A percentile compares a stretch with the other conserved stretches of the same genome.
These are phyloP conservation scores for Taxillus chinensis DNA, from an alignment of 164 flowering plant species.

Conservation along the genomic window DNA sequence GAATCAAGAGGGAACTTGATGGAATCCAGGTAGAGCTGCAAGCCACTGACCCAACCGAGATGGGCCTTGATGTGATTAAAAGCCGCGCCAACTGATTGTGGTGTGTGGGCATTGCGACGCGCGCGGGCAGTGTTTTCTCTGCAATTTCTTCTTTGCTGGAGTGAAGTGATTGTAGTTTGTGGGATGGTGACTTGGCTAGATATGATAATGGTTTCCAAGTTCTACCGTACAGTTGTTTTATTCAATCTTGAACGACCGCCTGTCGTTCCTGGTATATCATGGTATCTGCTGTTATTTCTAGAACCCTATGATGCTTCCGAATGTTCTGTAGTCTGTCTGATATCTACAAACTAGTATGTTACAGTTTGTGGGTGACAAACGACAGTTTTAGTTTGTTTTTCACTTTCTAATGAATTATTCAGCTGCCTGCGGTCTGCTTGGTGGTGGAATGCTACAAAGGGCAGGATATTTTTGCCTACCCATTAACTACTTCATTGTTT, in stretches of 20 bases:
- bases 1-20: constrained; percentile 51
- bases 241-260: too few relatives aligned
- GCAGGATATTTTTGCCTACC: too few relatives aligned
- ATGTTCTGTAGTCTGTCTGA: constrained; percentile 25
- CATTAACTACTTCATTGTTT: too few relatives aligned
- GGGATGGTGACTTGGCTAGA: constrained; percentile 32
- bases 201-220: constrained; percentile 23
- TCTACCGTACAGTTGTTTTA: constrained; percentile 8
- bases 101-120: too few relatives aligned
- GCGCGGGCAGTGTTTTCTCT: not conserved
- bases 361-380: constrained; percentile 22
- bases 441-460: too few relatives aligned
- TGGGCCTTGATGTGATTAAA: constrained; percentile 44
- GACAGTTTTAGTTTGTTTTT: constrained; percentile 14
- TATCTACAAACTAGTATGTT: constrained; percentile 35
- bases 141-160: constrained; percentile 17
- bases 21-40: constrained; percentile 55
- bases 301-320: constrained; percentile 23
- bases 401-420: too few relatives aligned
- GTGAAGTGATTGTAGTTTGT: constrained; percentile 37
- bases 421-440: too few relatives aligned
- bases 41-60: constrained; percentile 51
- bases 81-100: constrained; percentile 34
- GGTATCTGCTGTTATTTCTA: constrained; percentile 18
- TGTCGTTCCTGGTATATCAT: too few relatives aligned